Conservation (phyloP, 179 eudicot genomes). For the Beta corolliflora region DNA sequence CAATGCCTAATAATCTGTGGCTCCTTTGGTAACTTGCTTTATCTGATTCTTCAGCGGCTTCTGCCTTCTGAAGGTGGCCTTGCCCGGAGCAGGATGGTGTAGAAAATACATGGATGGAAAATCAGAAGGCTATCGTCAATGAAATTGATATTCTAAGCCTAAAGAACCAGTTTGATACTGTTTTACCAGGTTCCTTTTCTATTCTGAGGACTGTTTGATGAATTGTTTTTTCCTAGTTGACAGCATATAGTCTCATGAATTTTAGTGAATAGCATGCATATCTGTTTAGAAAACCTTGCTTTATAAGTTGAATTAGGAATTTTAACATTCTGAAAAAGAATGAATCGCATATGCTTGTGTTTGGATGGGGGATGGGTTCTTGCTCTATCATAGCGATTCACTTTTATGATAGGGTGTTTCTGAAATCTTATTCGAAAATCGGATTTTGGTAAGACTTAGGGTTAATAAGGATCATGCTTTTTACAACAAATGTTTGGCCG, state of each 20-base stretch:
- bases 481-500: not conserved
- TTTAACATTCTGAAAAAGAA: no score
- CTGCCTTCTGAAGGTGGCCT: constrained; percentile 70
- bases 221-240: not conserved
- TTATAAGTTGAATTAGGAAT: no score
- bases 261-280: no score
- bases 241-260: not conserved
- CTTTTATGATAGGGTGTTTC: not conserved
- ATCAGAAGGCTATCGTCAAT: constrained; percentile 58
- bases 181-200: constrained; percentile 68
- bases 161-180: constrained; percentile 70
- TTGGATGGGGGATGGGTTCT: not conserved
- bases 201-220: not conserved
- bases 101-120: constrained; percentile 81
- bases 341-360: no score
- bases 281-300: no score
- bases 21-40: constrained; percentile 15
- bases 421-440: no score
- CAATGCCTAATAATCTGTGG: not conserved
- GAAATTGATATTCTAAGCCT: constrained; percentile 77
- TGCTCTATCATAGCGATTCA: not conserved
- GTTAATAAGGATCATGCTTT: not conserved
- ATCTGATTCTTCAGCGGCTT: constrained; percentile 46
- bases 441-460: not conserved
- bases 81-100: constrained; percentile 76